phyloP scores from a whole-genome alignment of 345 rosid species.

The Odontarrhena argentea region DNA sequence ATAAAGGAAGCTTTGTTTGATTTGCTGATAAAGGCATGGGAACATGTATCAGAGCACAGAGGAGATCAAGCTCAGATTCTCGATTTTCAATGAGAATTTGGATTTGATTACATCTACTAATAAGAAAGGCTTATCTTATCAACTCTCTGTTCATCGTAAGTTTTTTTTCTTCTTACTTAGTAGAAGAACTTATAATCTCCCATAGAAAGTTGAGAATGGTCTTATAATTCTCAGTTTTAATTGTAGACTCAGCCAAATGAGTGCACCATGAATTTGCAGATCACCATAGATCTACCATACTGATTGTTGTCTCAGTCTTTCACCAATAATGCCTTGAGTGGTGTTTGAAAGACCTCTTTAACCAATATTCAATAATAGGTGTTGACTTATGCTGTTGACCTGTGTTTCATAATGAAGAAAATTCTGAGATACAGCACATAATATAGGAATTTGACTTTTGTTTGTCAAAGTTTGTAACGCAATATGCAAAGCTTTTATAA shows the following conservation, averaged over 20 bases:
- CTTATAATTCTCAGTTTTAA: too few relatives aligned
- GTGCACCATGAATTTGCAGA: too few relatives aligned
- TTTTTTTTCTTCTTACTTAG: background rate
- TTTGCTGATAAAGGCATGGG: constrained; percentile 54
- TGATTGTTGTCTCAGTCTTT: constrained; percentile 40
- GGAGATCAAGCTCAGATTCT: constrained; percentile 75
- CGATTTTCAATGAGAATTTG: constrained; percentile 68
- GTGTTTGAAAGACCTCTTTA: constrained; percentile 28
- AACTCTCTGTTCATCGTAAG: constrained; percentile 76
- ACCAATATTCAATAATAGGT: constrained; percentile 24
- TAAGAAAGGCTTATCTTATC: constrained; percentile 60
- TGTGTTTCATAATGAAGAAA: background rate
- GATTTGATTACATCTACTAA: constrained; percentile 83
- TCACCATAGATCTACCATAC: too few relatives aligned
- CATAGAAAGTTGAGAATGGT: too few relatives aligned
- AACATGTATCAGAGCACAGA: constrained; percentile 65
- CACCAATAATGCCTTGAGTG: constrained; percentile 21
- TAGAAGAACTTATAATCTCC: background rate
- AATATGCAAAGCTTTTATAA: background rate
- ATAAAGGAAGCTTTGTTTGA: background rate
- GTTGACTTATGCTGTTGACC: constrained; percentile 38
- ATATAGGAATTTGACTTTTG: background rate
- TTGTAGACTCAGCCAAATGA: too few relatives aligned
- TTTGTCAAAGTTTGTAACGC: background rate
- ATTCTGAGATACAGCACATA: background rate